Conservation (phyloP, 108 stramenopile species). For the Mediolabrus comicus region DNA sequence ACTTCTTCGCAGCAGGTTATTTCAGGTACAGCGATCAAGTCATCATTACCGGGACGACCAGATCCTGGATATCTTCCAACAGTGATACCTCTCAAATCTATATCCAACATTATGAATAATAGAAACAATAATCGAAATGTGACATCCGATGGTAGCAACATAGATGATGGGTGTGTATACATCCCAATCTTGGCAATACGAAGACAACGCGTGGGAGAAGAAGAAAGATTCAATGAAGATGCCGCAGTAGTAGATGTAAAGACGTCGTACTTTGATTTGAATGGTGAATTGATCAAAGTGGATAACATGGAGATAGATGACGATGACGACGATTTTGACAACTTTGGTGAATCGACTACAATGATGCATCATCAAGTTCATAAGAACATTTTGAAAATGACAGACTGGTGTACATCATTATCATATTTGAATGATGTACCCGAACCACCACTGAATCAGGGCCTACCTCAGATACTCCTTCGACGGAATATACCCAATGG, state of each 20-base stretch:
- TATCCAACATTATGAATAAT: background rate
- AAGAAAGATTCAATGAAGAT: slow-evolving; percentile 85
- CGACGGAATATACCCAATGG: slow-evolving; percentile 69
- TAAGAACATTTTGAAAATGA: slow-evolving; percentile 28
- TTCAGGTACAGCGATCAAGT: background rate
- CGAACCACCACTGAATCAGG: slow-evolving; percentile 2
- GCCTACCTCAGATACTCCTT: slow-evolving; percentile 43
- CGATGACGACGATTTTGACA: slow-evolving; percentile 53
- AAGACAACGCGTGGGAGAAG: slow-evolving; percentile 73
- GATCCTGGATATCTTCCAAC: background rate
- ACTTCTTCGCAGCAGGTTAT: background rate
- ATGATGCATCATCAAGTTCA: slow-evolving; percentile 15
- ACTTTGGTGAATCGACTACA: slow-evolving; percentile 27
- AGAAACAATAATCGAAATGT: background rate
- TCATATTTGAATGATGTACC: background rate
- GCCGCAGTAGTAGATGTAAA: slow-evolving; percentile 73
- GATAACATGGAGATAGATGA: slow-evolving; percentile 40
- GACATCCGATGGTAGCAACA: background rate
- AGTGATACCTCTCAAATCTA: background rate
- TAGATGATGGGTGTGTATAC: slow-evolving; percentile 41
- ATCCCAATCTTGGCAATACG: slow-evolving; percentile 75
- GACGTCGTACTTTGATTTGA: slow-evolving; percentile 46
- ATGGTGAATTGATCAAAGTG: slow-evolving; percentile 39
- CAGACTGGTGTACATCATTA: slow-evolving; percentile 15
- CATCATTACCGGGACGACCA: background rate